phyloP scores from a whole-genome alignment of 2,329 filamentous ascomycete genomes.

The Ophiostoma sp. region DNA sequence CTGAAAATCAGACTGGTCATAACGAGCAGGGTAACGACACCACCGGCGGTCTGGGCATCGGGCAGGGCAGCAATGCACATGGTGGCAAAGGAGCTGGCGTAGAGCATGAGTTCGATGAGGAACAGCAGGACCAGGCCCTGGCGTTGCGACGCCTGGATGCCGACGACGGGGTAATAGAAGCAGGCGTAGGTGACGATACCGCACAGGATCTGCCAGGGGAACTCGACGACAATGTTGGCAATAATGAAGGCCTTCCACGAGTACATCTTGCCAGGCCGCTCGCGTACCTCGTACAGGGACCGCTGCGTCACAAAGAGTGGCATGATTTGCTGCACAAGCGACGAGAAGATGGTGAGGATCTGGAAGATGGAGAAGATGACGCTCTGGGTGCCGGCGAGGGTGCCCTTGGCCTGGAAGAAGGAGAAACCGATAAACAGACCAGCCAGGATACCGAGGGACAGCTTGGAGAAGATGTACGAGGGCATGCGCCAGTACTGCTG shows the following conservation, averaged over 20 bases:
- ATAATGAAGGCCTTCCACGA: constrained; percentile 67
- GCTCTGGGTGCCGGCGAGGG: constrained; percentile 63
- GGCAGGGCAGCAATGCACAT: constrained; percentile 69
- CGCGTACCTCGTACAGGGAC: constrained; percentile 65
- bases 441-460: constrained; percentile 49
- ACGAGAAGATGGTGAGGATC: constrained; percentile 63
- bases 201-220: constrained; percentile 59
- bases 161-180: constrained; percentile 60
- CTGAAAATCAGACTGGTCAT: constrained; percentile 60
- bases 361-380: constrained; percentile 61
- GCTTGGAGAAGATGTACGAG: constrained; percentile 72
- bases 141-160: constrained; percentile 64
- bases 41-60: constrained; percentile 63
- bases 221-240: constrained; percentile 64
- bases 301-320: constrained; percentile 67
- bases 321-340: constrained; percentile 62
- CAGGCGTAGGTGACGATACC: constrained; percentile 55
- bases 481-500: constrained; percentile 79
- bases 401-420: constrained; percentile 58
- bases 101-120: constrained; percentile 74
- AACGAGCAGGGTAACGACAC: constrained; percentile 61
- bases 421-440: constrained; percentile 65
- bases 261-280: constrained; percentile 65
- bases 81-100: constrained; percentile 69
- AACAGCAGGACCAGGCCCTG: constrained; percentile 78